phyloP scores from a whole-genome alignment of 768 basidiomycete species.

The Lactarius deliciosus region DNA sequence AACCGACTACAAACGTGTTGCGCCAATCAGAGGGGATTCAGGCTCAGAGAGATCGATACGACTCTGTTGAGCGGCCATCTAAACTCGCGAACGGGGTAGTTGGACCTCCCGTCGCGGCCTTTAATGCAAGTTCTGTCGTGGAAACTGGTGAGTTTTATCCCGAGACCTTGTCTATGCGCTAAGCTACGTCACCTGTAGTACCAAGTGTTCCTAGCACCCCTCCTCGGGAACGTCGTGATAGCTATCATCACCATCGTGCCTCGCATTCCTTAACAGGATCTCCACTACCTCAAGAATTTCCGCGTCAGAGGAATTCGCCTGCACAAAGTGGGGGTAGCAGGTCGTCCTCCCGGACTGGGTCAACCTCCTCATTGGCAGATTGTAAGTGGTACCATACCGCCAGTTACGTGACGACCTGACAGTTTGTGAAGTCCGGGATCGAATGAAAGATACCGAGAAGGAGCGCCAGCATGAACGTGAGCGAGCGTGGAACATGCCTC shows the following conservation, averaged over 20 bases:
- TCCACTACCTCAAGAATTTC: conserved; percentile 27
- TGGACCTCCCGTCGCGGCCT: background rate
- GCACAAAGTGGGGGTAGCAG: conserved; percentile 24
- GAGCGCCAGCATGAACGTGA: conserved; percentile 45
- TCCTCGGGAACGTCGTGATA: conserved; percentile 22
- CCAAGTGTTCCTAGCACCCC: conserved; percentile 19
- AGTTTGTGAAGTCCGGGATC: conserved; percentile 32
- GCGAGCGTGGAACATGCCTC: conserved; percentile 50
- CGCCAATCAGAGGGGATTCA: conserved; percentile 11
- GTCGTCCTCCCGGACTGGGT: conserved; percentile 23
- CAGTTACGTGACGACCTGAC: background rate
- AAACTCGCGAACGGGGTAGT: background rate
- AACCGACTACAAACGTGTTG: conserved; percentile 18
- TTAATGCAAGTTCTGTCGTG: conserved; percentile 3
- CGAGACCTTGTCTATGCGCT: background rate
- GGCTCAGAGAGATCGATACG: conserved; percentile 18
- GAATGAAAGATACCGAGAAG: conserved; percentile 35
- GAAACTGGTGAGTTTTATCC: conserved; percentile 16
- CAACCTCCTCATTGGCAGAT: conserved; percentile 26
- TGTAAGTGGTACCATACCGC: conserved; percentile 19
- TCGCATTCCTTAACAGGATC: conserved; percentile 29
- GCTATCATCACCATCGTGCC: conserved; percentile 31
- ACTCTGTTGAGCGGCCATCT: conserved; percentile 17
- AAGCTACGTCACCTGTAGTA: conserved; percentile 1
- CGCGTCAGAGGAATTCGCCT: conserved; percentile 19